These are phyloP conservation scores for Schrenkiella parvula DNA, from an alignment of 345 rosid genomes.

Conservation along the genomic window DNA sequence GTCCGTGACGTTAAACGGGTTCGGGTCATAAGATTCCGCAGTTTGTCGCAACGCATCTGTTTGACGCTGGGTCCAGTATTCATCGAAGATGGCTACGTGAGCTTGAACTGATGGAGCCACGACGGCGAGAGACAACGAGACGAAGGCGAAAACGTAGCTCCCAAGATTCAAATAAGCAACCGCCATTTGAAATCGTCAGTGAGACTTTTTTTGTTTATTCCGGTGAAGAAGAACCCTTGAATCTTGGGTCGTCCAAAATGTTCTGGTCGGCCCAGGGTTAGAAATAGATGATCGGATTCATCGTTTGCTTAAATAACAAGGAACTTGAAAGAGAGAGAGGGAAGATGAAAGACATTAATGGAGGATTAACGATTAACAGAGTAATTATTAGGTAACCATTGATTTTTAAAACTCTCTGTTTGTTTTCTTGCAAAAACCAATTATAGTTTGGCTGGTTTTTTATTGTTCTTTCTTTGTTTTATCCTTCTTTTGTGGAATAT, in stretches of 20 bases:
- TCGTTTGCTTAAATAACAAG: constrained; percentile 29
- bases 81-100: constrained; percentile 40
- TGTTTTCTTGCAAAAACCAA: constrained; percentile 16
- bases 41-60: constrained; percentile 27
- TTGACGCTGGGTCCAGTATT: constrained; percentile 52
- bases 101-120: constrained; percentile 31
- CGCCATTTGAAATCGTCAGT: constrained; percentile 15
- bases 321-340: constrained; percentile 16
- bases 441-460: constrained; percentile 26
- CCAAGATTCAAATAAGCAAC: constrained; percentile 18
- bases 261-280: constrained; percentile 39
- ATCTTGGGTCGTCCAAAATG: constrained; percentile 27
- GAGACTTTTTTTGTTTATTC: background rate
- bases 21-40: constrained; percentile 37
- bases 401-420: constrained; percentile 6
- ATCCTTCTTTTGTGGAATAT: constrained; percentile 30
- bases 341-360: constrained; percentile 13
- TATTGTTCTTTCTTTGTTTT: constrained; percentile 15
- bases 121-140: constrained; percentile 11
- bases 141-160: constrained; percentile 14
- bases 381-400: constrained; percentile 23
- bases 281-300: constrained; percentile 16
- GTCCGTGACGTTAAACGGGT: constrained; percentile 46
- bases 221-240: constrained; percentile 27
- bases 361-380: constrained; percentile 30